Evolutionary conservation across 257 asterid genomes (phyloP).

Genomic region (Solanum microdontum): DNA sequence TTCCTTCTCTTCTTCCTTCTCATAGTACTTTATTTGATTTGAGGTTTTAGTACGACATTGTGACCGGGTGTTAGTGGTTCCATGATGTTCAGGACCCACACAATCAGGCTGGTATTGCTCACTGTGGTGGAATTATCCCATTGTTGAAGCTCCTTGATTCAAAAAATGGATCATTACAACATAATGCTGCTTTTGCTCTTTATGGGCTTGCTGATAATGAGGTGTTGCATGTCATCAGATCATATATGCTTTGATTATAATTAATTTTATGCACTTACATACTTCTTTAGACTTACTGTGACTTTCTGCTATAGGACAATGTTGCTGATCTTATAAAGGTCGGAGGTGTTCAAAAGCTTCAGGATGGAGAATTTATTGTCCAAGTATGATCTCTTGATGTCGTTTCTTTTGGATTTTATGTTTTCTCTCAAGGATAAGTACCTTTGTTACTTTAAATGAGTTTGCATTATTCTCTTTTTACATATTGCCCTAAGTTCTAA

Average conservation of each 20-base stretch:
- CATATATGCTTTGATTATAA: background rate
- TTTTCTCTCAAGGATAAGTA: background rate
- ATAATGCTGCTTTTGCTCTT: constrained; percentile 98
- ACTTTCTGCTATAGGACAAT: constrained; percentile 55
- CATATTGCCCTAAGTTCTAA: background rate
- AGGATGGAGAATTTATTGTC: constrained; percentile 93
- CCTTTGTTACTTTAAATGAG: background rate
- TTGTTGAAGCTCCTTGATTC: constrained; percentile 86
- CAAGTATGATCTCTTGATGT: constrained; percentile 37
- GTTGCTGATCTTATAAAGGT: constrained; percentile 84
- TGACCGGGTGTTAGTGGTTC: background rate
- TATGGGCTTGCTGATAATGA: constrained; percentile 99
- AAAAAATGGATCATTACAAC: constrained; percentile 92
- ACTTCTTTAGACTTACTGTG: background rate
- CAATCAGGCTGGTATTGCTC: constrained; percentile 98
- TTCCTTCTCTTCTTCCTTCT: background rate
- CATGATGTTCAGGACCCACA: constrained; percentile 57
- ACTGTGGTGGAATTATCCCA: constrained; percentile 78
- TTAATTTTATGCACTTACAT: background rate
- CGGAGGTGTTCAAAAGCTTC: constrained; percentile 95
- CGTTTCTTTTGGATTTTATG: background rate
- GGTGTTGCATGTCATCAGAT: constrained; percentile 23
- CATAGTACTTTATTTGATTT: background rate
- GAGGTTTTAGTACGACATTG: background rate
- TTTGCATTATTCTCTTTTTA: background rate